phyloP scores from a whole-genome alignment of 768 basidiomycete species.

The Lentinula aciculospora region DNA sequence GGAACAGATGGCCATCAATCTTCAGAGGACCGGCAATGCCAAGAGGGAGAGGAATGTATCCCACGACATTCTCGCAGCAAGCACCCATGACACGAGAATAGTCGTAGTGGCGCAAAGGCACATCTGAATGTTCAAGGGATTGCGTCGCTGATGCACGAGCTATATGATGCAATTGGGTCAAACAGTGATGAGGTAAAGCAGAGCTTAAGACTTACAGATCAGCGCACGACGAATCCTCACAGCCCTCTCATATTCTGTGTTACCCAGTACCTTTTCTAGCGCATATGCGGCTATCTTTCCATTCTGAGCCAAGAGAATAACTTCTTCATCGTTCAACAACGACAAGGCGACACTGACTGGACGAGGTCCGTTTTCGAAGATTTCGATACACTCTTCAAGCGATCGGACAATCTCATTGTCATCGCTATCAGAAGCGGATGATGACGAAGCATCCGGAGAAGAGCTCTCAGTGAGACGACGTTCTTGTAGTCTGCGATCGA shows the following conservation, averaged over 20 bases:
- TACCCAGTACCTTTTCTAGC: constrained; percentile 83
- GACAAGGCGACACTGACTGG: constrained; percentile 51
- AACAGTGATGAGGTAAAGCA: neutral
- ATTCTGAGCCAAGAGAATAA: constrained; percentile 80
- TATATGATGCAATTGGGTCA: constrained; percentile 21
- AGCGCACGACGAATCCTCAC: constrained; percentile 83
- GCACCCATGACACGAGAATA: constrained; percentile 92
- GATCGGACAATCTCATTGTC: constrained; percentile 32
- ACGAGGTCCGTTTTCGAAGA: constrained; percentile 72
- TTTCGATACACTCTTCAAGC: constrained; percentile 71
- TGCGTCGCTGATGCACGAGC: constrained; percentile 82
- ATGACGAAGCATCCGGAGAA: constrained; percentile 4
- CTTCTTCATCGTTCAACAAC: constrained; percentile 84
- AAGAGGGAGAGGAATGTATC: constrained; percentile 93
- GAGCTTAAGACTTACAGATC: constrained; percentile 61
- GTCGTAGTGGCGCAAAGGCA: constrained; percentile 85
- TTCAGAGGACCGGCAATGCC: constrained; percentile 95
- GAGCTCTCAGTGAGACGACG: constrained; percentile 15
- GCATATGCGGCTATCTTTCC: constrained; percentile 96
- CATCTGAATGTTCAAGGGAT: constrained; percentile 76
- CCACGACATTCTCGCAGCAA: constrained; percentile 98
- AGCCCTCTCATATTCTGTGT: constrained; percentile 69
- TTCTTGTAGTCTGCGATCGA: constrained; percentile 45
- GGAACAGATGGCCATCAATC: constrained; percentile 78
- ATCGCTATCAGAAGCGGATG: neutral